Conservation (phyloP, 148 eudicot species). For the Rhododendron ovatum region DNA sequence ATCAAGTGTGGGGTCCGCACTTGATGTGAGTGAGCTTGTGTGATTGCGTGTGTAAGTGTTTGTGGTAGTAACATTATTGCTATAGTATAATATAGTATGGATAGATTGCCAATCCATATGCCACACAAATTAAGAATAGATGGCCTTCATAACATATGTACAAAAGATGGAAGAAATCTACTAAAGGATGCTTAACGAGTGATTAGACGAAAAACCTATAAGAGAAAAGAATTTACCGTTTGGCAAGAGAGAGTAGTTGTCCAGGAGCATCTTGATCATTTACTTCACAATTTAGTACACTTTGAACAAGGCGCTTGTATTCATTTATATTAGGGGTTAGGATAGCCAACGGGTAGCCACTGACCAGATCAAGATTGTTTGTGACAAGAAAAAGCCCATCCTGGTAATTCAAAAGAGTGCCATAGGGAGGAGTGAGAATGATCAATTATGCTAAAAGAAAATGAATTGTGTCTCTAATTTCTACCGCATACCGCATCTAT, state of each 20-base stretch:
- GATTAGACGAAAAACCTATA: not conserved
- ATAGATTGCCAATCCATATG: not conserved
- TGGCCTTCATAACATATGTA: not conserved
- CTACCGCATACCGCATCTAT: constrained; percentile 77
- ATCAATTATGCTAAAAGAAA: not conserved
- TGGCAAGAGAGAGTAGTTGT: constrained; percentile 73
- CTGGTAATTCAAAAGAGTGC: constrained; percentile 31
- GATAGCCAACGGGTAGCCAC: constrained; percentile 84
- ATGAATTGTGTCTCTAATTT: not conserved
- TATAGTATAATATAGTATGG: not conserved
- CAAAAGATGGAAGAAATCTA: not conserved
- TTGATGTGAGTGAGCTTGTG: too few relatives aligned
- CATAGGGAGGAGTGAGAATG: not conserved
- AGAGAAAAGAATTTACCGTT: constrained; percentile 41
- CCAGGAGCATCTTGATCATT: constrained; percentile 60
- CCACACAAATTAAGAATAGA: not conserved
- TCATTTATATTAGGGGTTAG: constrained; percentile 93
- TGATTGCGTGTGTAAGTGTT: too few relatives aligned
- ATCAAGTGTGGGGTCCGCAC: too few relatives aligned
- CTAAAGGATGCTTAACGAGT: constrained; percentile 1
- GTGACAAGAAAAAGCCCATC: constrained; percentile 96
- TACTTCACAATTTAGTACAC: constrained; percentile 76
- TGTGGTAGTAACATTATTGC: too few relatives aligned
- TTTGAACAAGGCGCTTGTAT: constrained; percentile 91
- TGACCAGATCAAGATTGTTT: constrained; percentile 65